Base-by-base conservation (phyloP, 2,329 filamentous ascomycete species). In the Botryotinia convoluta region DNA sequence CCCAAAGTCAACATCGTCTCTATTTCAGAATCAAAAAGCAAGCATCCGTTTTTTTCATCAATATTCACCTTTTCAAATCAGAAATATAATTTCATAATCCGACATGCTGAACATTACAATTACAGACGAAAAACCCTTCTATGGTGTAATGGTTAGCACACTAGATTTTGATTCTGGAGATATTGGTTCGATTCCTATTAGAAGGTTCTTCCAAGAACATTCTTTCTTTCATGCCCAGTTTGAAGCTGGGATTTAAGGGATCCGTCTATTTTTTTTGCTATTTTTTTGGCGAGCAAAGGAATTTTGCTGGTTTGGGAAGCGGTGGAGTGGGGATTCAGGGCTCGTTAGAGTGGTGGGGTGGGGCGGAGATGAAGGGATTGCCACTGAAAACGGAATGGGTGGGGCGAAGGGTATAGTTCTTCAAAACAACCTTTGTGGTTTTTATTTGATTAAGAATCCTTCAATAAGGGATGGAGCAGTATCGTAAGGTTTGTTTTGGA, bases 101-200 rank as follows among this genome's bases (percentile, higher is more conserved):
- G 9, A 2, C 8, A 10, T 26, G 48, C 22, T 51, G 1, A 51
- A 9, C 48, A 51, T 14, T 12, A n/a, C 6, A 12, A 42, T 0
- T n/a, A 51, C 22, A 51, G 20, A 22, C 45, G 9, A 51, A n/a
- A 14, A 64, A 35, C n/a, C 29, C 20, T 68, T 54, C 64, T 68
- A 68, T 68, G 64, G 64, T 54, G 68, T 70, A 70, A 70, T 70
- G 68, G 68, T 62, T 70, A 70, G 68, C 54, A 70, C 54, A 8
- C 14, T 8, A 8, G 68, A 70, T 70, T 70, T 45, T 70, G 68
- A 70, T 70, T 70, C 68, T 8, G 68, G 68, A 70, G 68, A 70
- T 70, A 70, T 70, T 70, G 68, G 68, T 70, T 70, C 68, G 68
- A 70, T 70, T 70, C 68, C 68, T 70, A 70, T 70, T 70, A 68